Evolutionary conservation across 83 land plant species (phyloP).

Genomic region (Isoetes engelmannii): DNA sequence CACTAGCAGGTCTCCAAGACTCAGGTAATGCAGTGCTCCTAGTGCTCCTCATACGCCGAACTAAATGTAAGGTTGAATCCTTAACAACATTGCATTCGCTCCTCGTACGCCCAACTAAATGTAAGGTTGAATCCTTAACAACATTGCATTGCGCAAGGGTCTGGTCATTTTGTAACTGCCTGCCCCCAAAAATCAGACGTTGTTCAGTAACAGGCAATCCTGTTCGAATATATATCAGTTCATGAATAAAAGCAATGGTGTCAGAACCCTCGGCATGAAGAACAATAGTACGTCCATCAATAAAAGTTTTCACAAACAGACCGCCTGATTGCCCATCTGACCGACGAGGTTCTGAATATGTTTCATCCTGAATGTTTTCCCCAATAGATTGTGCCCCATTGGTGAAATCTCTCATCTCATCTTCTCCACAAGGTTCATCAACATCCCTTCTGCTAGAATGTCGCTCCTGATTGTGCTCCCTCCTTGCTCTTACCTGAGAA

Average conservation of each 20-base stretch:
- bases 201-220: constrained; percentile 73
- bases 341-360: too few relatives aligned
- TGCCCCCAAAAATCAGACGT: constrained; percentile 66
- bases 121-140: constrained; percentile 52
- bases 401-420: too few relatives aligned
- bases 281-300: constrained; percentile 55
- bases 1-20: constrained; percentile 65
- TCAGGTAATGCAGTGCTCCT: constrained; percentile 57
- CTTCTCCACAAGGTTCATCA: too few relatives aligned
- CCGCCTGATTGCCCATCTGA: too few relatives aligned
- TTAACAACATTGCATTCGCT: constrained; percentile 44
- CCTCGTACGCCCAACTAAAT: constrained; percentile 69
- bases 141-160: constrained; percentile 50
- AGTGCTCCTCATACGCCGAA: constrained; percentile 73
- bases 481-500: too few relatives aligned
- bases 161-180: constrained; percentile 65
- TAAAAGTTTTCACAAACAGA: constrained; percentile 38
- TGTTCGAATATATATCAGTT: constrained; percentile 36
- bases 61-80: constrained; percentile 60
- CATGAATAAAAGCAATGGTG: constrained; percentile 53
- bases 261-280: constrained; percentile 52
- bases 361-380: too few relatives aligned
- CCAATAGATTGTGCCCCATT: too few relatives aligned
- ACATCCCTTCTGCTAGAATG: too few relatives aligned
- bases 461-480: too few relatives aligned